A percentile compares a stretch with the other conserved stretches of the same genome.
phyloP scores from a whole-genome alignment of 257 asterid species.

The Salvia rosmarinus region DNA sequence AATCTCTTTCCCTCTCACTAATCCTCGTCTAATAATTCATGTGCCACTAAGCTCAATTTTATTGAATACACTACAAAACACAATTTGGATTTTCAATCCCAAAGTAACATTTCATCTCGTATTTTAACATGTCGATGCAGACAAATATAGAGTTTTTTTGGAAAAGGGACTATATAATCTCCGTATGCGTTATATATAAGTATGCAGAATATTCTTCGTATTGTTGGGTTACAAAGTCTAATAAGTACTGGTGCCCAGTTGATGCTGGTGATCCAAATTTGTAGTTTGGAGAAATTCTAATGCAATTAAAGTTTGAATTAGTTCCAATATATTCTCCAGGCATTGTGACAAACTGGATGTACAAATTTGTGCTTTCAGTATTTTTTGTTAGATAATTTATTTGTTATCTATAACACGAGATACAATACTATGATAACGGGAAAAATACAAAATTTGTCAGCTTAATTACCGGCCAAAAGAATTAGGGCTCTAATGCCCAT shows the following conservation, averaged over 20 bases:
- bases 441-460: not conserved
- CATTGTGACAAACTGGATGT: too few relatives aligned
- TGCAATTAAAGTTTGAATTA: too few relatives aligned
- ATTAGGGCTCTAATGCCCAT: slow-evolving; percentile 18
- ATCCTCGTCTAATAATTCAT: slow-evolving; percentile 42
- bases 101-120: not conserved
- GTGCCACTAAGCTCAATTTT: slow-evolving; percentile 23
- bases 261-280: too few relatives aligned
- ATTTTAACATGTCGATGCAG: not conserved
- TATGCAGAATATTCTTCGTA: too few relatives aligned
- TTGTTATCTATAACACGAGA: not conserved
- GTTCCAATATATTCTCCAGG: too few relatives aligned
- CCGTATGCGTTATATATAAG: too few relatives aligned
- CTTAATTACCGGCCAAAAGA: not conserved
- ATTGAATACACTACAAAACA: not conserved
- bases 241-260: too few relatives aligned
- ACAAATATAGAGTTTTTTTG: not conserved
- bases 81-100: not conserved
- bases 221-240: too few relatives aligned
- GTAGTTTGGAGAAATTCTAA: too few relatives aligned
- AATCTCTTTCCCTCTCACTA: slow-evolving; percentile 41
- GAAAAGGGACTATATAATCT: too few relatives aligned
- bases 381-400: not conserved
- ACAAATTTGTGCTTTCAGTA: too few relatives aligned
- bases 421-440: not conserved